Evolutionary conservation across 1,284 basidiomycete species (phyloP).

Genomic region (Moesziomyces aphidis): DNA sequence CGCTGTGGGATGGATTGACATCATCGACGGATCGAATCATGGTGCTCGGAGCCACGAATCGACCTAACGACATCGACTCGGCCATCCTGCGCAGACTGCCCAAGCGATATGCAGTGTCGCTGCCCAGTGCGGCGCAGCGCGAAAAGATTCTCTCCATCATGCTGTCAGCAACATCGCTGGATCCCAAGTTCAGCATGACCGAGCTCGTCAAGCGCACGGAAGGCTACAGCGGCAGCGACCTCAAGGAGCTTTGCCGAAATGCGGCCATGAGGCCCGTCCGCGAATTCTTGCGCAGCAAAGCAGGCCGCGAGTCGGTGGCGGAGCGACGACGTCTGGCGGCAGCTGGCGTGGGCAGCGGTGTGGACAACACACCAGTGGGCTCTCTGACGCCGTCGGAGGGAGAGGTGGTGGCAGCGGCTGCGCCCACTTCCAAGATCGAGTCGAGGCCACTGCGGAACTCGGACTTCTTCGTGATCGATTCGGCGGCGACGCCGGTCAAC

Average conservation of each 20-base stretch:
- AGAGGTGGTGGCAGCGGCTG: slow-evolving; percentile 15
- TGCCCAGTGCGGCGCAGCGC: slow-evolving; percentile 85
- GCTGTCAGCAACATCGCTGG: slow-evolving; percentile 71
- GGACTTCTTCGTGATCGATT: slow-evolving; percentile 63
- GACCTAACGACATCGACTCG: slow-evolving; percentile 93
- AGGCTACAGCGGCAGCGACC: slow-evolving; percentile 88
- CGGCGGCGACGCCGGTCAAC: slow-evolving; percentile 44
- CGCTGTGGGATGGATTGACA: slow-evolving; percentile 97
- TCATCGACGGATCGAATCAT: slow-evolving; percentile 84
- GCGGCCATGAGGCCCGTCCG: slow-evolving; percentile 68
- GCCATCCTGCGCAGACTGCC: slow-evolving; percentile 97
- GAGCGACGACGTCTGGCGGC: slow-evolving; percentile 31
- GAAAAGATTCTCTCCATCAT: slow-evolving; percentile 89
- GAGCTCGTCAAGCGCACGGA: slow-evolving; percentile 79
- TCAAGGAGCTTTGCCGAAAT: slow-evolving; percentile 93
- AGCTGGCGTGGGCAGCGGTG: slow-evolving; percentile 13
- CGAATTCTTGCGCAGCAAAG: slow-evolving; percentile 63
- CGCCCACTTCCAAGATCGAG: slow-evolving; percentile 44
- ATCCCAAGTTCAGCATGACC: slow-evolving; percentile 76
- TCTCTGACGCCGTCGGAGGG: slow-evolving; percentile 28
- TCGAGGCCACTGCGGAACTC: slow-evolving; percentile 59
- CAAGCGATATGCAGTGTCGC: slow-evolving; percentile 89
- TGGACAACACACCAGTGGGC: slow-evolving; percentile 32
- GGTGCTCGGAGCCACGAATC: slow-evolving; percentile 94
- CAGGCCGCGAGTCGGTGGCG: slow-evolving; percentile 51